These are phyloP conservation scores for Colletotrichum viniferum DNA, from an alignment of 2,329 filamentous ascomycete species.

Conservation along the genomic window DNA sequence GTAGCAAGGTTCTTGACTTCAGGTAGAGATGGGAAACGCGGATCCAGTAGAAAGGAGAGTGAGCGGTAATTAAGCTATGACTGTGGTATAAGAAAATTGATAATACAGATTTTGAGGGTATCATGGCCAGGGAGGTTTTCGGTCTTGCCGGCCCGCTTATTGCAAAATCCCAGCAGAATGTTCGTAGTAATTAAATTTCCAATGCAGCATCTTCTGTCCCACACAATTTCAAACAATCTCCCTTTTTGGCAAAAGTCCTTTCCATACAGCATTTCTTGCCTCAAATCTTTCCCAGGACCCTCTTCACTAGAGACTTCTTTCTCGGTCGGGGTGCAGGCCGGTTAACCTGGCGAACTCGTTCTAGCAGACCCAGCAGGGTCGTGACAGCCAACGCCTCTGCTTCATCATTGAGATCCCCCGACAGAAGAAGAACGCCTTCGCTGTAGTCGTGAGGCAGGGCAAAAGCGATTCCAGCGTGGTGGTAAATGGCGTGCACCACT, in stretches of 20 bases:
- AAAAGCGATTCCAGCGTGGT: conserved; percentile 18
- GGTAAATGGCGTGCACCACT: conserved; percentile 19
- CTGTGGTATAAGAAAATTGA: not conserved
- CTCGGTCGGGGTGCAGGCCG: not conserved
- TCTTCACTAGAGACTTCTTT: not conserved
- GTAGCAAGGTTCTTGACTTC: not conserved
- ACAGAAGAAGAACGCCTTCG: conserved; percentile 20
- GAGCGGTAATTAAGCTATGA: not conserved
- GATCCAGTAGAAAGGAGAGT: not conserved
- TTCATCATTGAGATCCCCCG: not conserved
- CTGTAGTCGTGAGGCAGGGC: conserved; percentile 12
- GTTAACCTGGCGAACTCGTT: conserved; percentile 5
- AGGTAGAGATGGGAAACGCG: not conserved
- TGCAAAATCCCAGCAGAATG: not conserved
- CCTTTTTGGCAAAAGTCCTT: not conserved
- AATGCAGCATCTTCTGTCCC: not conserved
- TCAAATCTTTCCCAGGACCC: not conserved
- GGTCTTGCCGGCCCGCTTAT: not conserved
- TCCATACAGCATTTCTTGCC: not conserved
- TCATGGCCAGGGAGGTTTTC: not conserved
- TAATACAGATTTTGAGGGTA: not conserved
- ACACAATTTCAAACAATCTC: not conserved
- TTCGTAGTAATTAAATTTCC: not conserved
- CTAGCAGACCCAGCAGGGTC: not conserved
- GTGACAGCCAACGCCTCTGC: conserved; percentile 5